Conservation (phyloP, 2,329 filamentous ascomycete species). For the Rutstroemia sp. region DNA sequence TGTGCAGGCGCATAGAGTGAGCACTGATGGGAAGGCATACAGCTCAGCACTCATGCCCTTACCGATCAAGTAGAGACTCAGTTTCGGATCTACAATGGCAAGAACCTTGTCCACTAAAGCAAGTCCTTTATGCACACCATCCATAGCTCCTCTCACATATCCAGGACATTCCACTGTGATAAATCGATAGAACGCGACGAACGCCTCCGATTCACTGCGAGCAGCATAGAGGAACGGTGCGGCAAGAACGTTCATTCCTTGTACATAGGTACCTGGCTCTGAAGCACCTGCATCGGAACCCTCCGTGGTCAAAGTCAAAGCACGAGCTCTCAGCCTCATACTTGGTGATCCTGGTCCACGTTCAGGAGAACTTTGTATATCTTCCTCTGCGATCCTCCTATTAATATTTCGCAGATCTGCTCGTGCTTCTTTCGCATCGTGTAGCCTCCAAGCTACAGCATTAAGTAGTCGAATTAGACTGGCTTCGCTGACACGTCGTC, state of each 20-base stretch:
- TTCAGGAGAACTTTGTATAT: conserved; percentile 26
- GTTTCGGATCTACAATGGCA: conserved; percentile 81
- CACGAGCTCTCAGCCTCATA: conserved; percentile 41
- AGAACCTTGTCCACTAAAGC: conserved; percentile 88
- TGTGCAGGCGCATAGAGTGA: conserved; percentile 93
- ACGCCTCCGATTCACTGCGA: conserved; percentile 90
- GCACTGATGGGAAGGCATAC: conserved; percentile 90
- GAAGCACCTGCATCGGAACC: conserved; percentile 52
- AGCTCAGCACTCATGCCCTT: conserved; percentile 90
- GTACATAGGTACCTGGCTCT: conserved; percentile 83
- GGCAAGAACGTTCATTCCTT: conserved; percentile 97
- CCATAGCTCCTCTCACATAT: conserved; percentile 94
- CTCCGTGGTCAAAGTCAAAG: conserved; percentile 54
- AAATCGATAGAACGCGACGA: conserved; percentile 80
- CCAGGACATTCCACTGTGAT: conserved; percentile 84
- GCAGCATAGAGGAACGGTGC: conserved; percentile 94
- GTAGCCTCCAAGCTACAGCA: conserved; percentile 86
- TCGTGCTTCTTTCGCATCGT: conserved; percentile 58
- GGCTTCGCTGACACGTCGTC: conserved; percentile 89
- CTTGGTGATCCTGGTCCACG: conserved; percentile 19
- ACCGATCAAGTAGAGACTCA: conserved; percentile 74
- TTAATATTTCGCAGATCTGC: conserved; percentile 10
- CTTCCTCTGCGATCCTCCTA: conserved; percentile 18
- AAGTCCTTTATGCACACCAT: conserved; percentile 88
- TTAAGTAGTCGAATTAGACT: conserved; percentile 91